Evolutionary conservation across 768 basidiomycete species (phyloP), one percentile per base, ranked within the genome.

Genomic region (Nevesoporus exiguus): DNA sequence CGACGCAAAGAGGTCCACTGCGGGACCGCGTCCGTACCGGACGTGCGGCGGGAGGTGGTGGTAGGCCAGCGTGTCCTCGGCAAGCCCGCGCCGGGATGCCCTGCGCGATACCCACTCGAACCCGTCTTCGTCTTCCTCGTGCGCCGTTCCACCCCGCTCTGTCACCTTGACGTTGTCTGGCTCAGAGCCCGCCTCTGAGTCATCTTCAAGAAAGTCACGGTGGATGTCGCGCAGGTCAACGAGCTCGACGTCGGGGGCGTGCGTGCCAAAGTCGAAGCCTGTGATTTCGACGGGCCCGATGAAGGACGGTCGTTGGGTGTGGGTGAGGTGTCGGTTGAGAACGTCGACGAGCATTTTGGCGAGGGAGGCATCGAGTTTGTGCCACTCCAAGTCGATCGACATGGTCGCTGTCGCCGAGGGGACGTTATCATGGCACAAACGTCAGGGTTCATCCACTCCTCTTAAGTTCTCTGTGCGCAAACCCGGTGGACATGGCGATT

Each of bases 351-450:
- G 78, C 29, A 78, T 78, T 17, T 75, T 74, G 8, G 93, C 80
- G 11, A 97, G 80, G 2, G 84, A 79, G 21, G 79, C 69, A 72
- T 93, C 86, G 57, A 98, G 83, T 61, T 85, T 84, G 60, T 75
- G 72, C 95, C 96, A 99, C 76, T 96, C 91, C 51, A 99, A 75
- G 75, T 98, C 96, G 73, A 99, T 83, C 17, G 94, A 96, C 95
- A 97, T 97, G 5, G 46, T 36, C 27, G 25, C 33, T 29, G 31
- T 33, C 34, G 41, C n/a, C 17, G 36, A 19, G 11, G 34, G 11
- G 15, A 6, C 34, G 13, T 36, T 31, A 31, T 31, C 30, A 5
- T 31, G 30, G 11, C 30, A 31, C 30, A 31, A 31, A 31, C 30
- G n/a, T n/a, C n/a, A n/a, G n/a, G n/a, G n/a, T n/a, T n/a, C n/a